phyloP scores from a whole-genome alignment of 106 monocot genomes.

The Cymbidium sinense region DNA sequence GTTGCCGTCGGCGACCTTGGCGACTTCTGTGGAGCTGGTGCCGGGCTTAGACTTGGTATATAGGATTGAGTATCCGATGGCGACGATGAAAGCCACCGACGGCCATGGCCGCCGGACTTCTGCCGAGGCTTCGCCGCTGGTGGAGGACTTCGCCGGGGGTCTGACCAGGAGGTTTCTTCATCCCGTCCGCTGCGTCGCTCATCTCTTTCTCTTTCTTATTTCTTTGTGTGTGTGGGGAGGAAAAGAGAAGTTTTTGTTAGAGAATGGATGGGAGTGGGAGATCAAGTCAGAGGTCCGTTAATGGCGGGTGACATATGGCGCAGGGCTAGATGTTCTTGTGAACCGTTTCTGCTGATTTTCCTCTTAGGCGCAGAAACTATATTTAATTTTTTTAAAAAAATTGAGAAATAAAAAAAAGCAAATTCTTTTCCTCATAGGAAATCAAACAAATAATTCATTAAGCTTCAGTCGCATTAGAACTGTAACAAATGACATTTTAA shows the following conservation, averaged over 20 bases:
- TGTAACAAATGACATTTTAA: not conserved
- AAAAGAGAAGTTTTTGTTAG: no score
- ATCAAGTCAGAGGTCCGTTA: not conserved
- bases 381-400: no score
- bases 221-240: no score
- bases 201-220: not conserved
- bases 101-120: not conserved
- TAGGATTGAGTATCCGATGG: not conserved
- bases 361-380: no score
- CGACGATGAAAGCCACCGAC: not conserved
- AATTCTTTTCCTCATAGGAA: no score
- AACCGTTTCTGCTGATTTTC: no score
- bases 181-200: not conserved
- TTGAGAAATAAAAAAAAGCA: no score
- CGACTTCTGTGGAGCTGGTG: not conserved
- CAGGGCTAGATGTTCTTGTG: no score
- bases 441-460: no score
- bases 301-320: not conserved
- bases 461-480: no score
- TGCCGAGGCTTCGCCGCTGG: not conserved
- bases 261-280: no score
- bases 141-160: not conserved
- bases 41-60: not conserved
- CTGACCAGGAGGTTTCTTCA: not conserved
- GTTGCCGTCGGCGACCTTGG: not conserved